These are phyloP conservation scores for Penicillium sp. DNA, from an alignment of 2,329 filamentous ascomycete species.

Conservation along the genomic window DNA sequence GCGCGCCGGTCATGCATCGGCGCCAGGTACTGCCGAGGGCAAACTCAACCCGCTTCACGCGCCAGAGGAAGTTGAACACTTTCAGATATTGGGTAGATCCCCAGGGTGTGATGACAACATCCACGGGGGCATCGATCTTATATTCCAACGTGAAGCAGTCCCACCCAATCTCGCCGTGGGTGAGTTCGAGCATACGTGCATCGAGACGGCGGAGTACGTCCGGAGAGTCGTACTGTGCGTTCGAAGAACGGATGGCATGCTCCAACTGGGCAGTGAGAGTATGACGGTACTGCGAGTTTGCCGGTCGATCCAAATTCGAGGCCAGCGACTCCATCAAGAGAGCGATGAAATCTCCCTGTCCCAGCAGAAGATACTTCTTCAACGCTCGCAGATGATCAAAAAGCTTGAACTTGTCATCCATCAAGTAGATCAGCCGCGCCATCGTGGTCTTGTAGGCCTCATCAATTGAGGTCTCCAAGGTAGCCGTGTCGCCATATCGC, in stretches of 20 bases:
- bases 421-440: slow-evolving; percentile 87
- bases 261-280: slow-evolving; percentile 97
- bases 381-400: slow-evolving; percentile 89
- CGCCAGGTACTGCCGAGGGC: slow-evolving; percentile 88
- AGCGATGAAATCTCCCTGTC: slow-evolving; percentile 95
- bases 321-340: slow-evolving; percentile 95
- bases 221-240: slow-evolving; percentile 89
- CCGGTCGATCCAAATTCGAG: slow-evolving; percentile 87
- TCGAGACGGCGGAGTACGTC: slow-evolving; percentile 90
- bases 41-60: slow-evolving; percentile 96
- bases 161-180: slow-evolving; percentile 96
- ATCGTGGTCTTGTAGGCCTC: slow-evolving; percentile 98
- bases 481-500: slow-evolving; percentile 87
- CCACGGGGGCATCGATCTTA: slow-evolving; percentile 93
- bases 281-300: slow-evolving; percentile 95
- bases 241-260: slow-evolving; percentile 93
- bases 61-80: slow-evolving; percentile 98
- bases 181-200: slow-evolving; percentile 96
- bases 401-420: slow-evolving; percentile 92
- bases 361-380: slow-evolving; percentile 91
- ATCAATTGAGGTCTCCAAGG: slow-evolving; percentile 87
- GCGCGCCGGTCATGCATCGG: slow-evolving; percentile 89
- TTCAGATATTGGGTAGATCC: slow-evolving; percentile 95
- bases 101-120: slow-evolving; percentile 96
- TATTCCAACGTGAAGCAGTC: slow-evolving; percentile 99